Percentiles rank a stretch among this genome's conserved stretches.
phyloP scores from a whole-genome alignment of 768 basidiomycete species.

The Termitomyces sp. region DNA sequence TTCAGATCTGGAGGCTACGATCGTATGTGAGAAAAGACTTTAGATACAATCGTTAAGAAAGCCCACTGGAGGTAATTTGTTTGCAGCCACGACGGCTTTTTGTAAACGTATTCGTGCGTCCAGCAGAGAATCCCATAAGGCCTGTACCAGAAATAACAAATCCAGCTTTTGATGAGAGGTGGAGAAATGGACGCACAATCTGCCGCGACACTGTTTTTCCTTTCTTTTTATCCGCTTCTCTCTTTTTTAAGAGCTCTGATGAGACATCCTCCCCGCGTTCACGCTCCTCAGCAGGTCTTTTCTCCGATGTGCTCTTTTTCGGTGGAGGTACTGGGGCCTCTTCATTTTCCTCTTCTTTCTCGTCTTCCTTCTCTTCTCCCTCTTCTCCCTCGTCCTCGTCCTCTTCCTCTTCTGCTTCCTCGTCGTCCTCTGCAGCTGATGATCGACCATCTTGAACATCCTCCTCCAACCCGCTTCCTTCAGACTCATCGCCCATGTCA shows the following conservation, averaged over 20 bases:
- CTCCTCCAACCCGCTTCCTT: conserved; percentile 34
- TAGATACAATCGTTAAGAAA: neutral
- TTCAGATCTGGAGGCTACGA: conserved; percentile 31
- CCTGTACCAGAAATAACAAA: conserved; percentile 36
- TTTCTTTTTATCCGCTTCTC: conserved; percentile 73
- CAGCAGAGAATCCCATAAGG: conserved; percentile 81
- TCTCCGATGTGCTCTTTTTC: neutral
- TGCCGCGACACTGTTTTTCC: conserved; percentile 83
- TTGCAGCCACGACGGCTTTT: conserved; percentile 66
- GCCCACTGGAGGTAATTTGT: conserved; percentile 63
- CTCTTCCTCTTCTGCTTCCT: conserved; percentile 9
- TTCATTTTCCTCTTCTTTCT: neutral
- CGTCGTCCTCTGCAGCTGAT: conserved; percentile 11
- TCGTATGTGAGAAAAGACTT: neutral
- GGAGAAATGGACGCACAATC: conserved; percentile 50
- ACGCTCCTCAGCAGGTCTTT: conserved; percentile 8
- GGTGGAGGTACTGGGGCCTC: neutral
- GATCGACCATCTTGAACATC: conserved; percentile 13
- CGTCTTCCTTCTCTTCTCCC: conserved; percentile 8
- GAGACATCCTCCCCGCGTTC: conserved; percentile 40
- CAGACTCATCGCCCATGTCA: conserved; percentile 53
- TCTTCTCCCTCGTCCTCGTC: neutral
- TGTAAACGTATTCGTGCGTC: conserved; percentile 92
- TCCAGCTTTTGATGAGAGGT: neutral
- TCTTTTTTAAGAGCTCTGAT: conserved; percentile 50